A percentile compares a stretch with the other conserved stretches of the same genome.
Conservation (phyloP, 495 filamentous ascomycete species). For the Penicillium cataractarum region DNA sequence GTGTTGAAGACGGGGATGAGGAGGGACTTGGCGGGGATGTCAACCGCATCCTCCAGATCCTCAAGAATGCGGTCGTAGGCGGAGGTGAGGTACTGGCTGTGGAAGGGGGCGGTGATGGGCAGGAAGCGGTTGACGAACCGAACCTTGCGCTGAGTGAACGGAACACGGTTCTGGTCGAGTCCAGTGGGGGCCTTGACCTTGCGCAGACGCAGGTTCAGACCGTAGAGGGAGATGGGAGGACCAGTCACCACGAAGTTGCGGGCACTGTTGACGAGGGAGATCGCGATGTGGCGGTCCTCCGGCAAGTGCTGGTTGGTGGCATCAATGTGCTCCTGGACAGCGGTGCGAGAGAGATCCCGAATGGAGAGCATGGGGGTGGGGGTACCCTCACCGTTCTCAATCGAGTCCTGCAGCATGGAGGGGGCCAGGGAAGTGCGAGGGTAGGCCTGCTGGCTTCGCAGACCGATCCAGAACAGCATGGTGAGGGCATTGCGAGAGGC, state of each 20-base stretch:
- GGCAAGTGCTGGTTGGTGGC: slow-evolving; percentile 95
- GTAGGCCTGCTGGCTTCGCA: slow-evolving; percentile 97
- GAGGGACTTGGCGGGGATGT: slow-evolving; percentile 67
- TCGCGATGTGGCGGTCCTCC: slow-evolving; percentile 85
- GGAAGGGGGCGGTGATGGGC: slow-evolving; percentile 96
- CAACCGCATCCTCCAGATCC: slow-evolving; percentile 81
- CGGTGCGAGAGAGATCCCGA: slow-evolving; percentile 79
- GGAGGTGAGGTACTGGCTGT: slow-evolving; percentile 86
- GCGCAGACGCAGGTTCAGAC: slow-evolving; percentile 88
- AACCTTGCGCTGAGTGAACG: slow-evolving; percentile 91
- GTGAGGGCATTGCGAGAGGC: slow-evolving; percentile 77
- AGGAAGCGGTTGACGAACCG: slow-evolving; percentile 97
- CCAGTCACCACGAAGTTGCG: slow-evolving; percentile 97
- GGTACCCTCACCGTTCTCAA: slow-evolving; percentile 88
- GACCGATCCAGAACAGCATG: slow-evolving; percentile 99
- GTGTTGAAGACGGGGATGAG: slow-evolving; percentile 87
- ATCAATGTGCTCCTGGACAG: slow-evolving; percentile 93
- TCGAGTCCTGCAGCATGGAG: slow-evolving; percentile 86
- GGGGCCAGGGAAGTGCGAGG: slow-evolving; percentile 94
- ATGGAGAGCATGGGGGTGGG: slow-evolving; percentile 98
- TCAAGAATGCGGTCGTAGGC: slow-evolving; percentile 80
- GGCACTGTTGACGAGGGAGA: slow-evolving; percentile 94
- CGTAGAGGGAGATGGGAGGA: slow-evolving; percentile 92
- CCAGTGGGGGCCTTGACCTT: slow-evolving; percentile 98
- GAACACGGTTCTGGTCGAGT: slow-evolving; percentile 91